These are phyloP conservation scores for Populus ilicifolia DNA, from an alignment of 345 rosid species.

Conservation along the genomic window DNA sequence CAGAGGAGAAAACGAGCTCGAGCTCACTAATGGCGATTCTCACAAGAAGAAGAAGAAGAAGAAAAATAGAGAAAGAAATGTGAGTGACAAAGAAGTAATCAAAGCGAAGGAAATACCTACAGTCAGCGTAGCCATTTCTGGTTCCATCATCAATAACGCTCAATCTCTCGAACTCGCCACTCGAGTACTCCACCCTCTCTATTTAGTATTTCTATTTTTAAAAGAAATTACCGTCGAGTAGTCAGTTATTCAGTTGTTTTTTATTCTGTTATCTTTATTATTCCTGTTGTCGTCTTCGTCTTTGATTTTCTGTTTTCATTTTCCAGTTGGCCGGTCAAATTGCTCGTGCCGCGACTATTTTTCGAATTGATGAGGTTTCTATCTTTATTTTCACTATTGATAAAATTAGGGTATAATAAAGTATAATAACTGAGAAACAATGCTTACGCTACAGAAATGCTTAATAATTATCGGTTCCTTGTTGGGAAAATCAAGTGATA, in stretches of 20 bases:
- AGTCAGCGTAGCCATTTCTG: constrained; percentile 81
- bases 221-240: no score
- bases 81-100: constrained; percentile 19
- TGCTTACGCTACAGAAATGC: not conserved
- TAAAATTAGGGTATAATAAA: not conserved
- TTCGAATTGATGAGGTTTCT: constrained; percentile 80
- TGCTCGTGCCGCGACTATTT: constrained; percentile 89
- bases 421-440: no score
- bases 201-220: not conserved
- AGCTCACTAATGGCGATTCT: constrained; percentile 32
- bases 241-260: no score
- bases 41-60: constrained; percentile 29
- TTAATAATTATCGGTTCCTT: not conserved
- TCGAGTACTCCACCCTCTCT: constrained; percentile 44
- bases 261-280: not conserved
- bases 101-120: constrained; percentile 44
- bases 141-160: constrained; percentile 89
- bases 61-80: constrained; percentile 16
- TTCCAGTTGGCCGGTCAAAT: constrained; percentile 86
- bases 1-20: constrained; percentile 8
- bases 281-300: no score
- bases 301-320: not conserved
- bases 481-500: not conserved
- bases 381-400: not conserved
- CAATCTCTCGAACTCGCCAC: constrained; percentile 94